Evolutionary conservation across 768 basidiomycete species (phyloP).

Genomic region (Sarcodon sp.): DNA sequence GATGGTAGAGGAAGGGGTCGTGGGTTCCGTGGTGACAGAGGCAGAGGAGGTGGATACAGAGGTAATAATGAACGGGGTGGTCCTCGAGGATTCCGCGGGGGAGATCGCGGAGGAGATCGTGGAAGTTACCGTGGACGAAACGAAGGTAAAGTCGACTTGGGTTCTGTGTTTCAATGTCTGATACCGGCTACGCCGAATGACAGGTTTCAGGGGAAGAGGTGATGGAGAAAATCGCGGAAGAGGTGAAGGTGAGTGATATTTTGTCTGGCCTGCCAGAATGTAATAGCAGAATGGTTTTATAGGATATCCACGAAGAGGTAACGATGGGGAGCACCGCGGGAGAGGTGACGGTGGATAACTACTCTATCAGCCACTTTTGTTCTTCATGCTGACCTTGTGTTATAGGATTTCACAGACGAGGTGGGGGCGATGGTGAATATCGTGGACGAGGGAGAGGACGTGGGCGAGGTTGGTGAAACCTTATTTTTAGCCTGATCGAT

Average conservation of each 20-base stretch:
- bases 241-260: not conserved
- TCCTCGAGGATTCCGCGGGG: conserved; percentile 6
- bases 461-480: not conserved
- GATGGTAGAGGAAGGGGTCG: conserved; percentile 17
- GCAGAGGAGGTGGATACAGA: conserved; percentile 15
- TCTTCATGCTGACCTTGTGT: not conserved
- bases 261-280: too few species aligned
- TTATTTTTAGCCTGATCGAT: not conserved
- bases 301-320: too few species aligned
- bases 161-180: not conserved
- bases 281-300: too few species aligned
- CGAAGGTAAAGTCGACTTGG: conserved; percentile 7
- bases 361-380: not conserved
- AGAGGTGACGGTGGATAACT: not conserved
- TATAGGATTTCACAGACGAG: not conserved
- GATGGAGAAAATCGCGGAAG: conserved; percentile 7
- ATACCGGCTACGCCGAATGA: not conserved
- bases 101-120: conserved; percentile 5
- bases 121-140: conserved; percentile 7
- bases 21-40: conserved; percentile 20
- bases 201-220: conserved; percentile 14
- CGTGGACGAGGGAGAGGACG: not conserved
- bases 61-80: conserved; percentile 12
- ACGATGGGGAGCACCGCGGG: not conserved
- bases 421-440: not conserved